A percentile compares a stretch with the other conserved stretches of the same genome.
Evolutionary conservation across 2,329 filamentous ascomycete species (phyloP).

Genomic region (Fusarium protoensiforme): DNA sequence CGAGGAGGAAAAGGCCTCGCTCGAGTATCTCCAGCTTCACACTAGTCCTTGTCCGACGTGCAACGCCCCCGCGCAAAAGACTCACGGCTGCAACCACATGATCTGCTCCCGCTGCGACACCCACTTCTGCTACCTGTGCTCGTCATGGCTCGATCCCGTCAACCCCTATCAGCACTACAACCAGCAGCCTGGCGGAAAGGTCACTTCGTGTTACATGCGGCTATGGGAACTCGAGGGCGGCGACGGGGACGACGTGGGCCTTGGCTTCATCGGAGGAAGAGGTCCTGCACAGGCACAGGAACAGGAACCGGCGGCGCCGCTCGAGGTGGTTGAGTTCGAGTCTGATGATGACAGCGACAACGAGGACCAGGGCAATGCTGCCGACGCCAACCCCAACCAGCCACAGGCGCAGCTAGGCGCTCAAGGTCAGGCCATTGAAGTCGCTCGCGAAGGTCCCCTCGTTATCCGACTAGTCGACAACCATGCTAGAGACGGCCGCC

Average conservation of each 20-base stretch:
- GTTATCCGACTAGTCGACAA: slow-evolving; percentile 64
- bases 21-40: slow-evolving; percentile 84
- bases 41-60: slow-evolving; percentile 93
- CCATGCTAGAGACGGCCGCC: slow-evolving; percentile 44
- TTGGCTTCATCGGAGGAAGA: slow-evolving; percentile 56
- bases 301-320: slow-evolving; percentile 20
- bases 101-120: slow-evolving; percentile 88
- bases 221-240: slow-evolving; percentile 92
- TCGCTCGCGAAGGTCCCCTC: slow-evolving; percentile 67
- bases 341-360: slow-evolving; percentile 48
- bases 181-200: slow-evolving; percentile 59
- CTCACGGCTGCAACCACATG: slow-evolving; percentile 97
- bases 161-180: slow-evolving; percentile 96
- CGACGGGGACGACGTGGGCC: slow-evolving; percentile 69
- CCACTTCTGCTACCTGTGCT: slow-evolving; percentile 96
- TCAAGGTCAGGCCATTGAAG: slow-evolving; percentile 50
- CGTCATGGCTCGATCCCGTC: slow-evolving; percentile 80
- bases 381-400: slow-evolving; percentile 35
- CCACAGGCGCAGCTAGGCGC: slow-evolving; percentile 42
- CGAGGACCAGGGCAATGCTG: slow-evolving; percentile 40
- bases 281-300: slow-evolving; percentile 27
- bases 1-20: slow-evolving; percentile 85
- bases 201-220: slow-evolving; percentile 80
- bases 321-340: slow-evolving; percentile 44
- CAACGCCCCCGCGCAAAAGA: slow-evolving; percentile 86